Base-by-base conservation (phyloP, 2,329 filamentous ascomycete genomes). In the Arthrobotrys entomopaga region DNA sequence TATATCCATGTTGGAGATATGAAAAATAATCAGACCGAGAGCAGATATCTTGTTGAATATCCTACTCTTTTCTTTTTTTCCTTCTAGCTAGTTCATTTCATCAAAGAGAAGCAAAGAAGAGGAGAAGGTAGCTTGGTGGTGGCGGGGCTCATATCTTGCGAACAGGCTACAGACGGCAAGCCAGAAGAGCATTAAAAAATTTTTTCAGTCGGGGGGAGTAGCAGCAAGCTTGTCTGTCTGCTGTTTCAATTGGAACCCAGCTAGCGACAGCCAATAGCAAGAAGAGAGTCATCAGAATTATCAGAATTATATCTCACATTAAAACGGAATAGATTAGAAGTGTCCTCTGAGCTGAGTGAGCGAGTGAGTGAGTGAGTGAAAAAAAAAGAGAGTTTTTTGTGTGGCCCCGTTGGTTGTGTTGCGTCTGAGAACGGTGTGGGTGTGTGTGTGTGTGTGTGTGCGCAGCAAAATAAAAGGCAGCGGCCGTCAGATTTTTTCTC, bases 111-210 rank as follows among this genome's bases (percentile, higher is more conserved):
- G 5, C n/a, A 2, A 22, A 19, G 20, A 13, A 22, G 20, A 46
- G 16, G 42, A 46, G 42, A 34, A 48, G 38, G 40, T 46, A 20
- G 22, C 8, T 8, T 53, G 16, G 8, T 15, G 11, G 16, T 46
- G 42, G 42, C 42, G 16, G 42, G 42, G 42, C 42, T 46, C 15
- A 19, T 46, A 46, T 15, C 42, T 40, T n/a, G 42, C 42, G 13
- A 46, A 19, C 42, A n/a, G 57, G 65, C 57, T 70, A 70, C 42
- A 58, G 58, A 58, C 58, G 59, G 66, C 53, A 64, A 40, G 52
- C 38, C 49, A 65, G 20, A 72, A 65, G 38, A 29, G 61, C 54
- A 65, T 49, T 34, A 40, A 65, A 60, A 73, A 60, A 22, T 65
- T 65, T 54, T 48, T 19, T 19, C n/a, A 19, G 5, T 22, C n/a